Evolutionary conservation across 1,139 yeast species (phyloP).

Genomic region (Yamadazyma friedrichii): DNA sequence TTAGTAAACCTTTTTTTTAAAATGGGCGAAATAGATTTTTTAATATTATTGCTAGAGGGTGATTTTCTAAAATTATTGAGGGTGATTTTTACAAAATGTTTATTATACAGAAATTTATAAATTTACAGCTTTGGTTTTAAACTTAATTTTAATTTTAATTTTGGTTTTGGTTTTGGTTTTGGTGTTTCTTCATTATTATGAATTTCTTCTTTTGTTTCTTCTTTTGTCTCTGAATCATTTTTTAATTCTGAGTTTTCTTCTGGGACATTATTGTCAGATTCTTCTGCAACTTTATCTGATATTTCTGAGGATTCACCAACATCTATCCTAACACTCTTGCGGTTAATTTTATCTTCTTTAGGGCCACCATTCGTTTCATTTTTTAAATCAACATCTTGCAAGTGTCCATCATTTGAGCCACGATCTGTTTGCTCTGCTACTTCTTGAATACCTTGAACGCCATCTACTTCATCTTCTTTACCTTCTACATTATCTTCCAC

Average conservation of each 20-base stretch:
- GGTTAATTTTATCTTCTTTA: no score
- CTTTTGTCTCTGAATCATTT: not conserved
- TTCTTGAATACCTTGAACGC: not conserved
- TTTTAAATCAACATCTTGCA: no score
- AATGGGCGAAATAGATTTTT: no score
- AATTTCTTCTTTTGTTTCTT: not conserved
- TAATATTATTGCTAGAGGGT: not conserved
- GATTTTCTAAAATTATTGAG: no score
- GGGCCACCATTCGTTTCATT: no score
- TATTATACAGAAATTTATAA: conserved; percentile 5
- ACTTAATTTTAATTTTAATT: conserved; percentile 12
- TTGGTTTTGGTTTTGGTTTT: conserved; percentile 8
- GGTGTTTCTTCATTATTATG: conserved; percentile 2
- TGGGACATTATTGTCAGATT: not conserved
- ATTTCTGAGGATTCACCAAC: not conserved
- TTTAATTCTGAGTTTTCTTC: not conserved
- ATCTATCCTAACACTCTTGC: no score
- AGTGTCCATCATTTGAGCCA: no score
- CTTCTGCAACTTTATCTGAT: not conserved
- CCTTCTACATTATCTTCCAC: not conserved
- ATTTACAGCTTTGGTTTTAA: conserved; percentile 6
- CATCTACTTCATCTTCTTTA: not conserved
- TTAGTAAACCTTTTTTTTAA: no score
- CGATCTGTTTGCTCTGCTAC: no score
- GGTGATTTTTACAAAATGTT: conserved; percentile 1